Conservation (phyloP, 176 grass and related monocot genomes). For the Ananas comosus region DNA sequence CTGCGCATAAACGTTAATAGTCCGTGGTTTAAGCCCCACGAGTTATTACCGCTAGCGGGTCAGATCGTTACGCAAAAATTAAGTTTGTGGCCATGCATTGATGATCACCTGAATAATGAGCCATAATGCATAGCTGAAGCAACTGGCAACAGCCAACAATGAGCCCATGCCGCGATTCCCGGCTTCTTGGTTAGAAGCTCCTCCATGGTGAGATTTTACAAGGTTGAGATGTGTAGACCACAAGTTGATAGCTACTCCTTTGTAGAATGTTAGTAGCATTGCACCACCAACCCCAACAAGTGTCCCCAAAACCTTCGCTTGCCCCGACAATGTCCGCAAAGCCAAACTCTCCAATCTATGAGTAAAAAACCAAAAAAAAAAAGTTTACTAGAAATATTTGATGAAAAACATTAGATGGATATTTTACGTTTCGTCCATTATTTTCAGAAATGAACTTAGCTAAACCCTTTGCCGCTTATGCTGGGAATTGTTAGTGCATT, state of each 20-base stretch:
- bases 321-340: conserved; percentile 29
- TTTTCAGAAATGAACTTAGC: no score
- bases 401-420: no score
- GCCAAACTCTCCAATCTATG: conserved; percentile 48
- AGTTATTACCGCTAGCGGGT: no score
- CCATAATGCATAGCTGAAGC: conserved; percentile 64
- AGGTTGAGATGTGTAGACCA: conserved; percentile 52
- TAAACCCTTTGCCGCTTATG: no score
- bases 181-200: not conserved
- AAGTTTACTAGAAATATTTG: not conserved
- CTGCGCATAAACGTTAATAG: no score
- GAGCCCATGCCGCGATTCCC: conserved; percentile 39
- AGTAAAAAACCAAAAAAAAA: not conserved
- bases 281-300: conserved; percentile 67
- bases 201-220: not conserved
- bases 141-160: conserved; percentile 35
- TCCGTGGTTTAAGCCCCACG: no score
- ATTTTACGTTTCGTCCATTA: no score
- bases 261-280: conserved; percentile 92
- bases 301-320: conserved; percentile 70
- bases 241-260: conserved; percentile 42
- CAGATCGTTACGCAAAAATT: no score
- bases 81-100: not conserved
- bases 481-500: no score
- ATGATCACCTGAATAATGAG: conserved; percentile 52